Conservation (phyloP, 1,284 basidiomycete species). For the Caloboletus inedulis region DNA sequence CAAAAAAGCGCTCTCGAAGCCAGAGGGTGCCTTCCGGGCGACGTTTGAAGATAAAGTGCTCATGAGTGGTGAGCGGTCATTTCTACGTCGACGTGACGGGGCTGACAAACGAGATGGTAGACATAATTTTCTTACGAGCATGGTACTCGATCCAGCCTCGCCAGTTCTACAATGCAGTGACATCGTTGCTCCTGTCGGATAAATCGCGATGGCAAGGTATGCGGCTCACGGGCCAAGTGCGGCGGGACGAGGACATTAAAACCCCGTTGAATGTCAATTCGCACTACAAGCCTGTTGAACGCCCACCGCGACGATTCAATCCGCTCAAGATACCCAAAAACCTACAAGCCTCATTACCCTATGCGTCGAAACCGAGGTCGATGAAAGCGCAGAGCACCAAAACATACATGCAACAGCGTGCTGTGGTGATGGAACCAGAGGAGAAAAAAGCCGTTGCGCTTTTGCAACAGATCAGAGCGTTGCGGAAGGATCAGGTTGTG, state of each 20-base stretch:
- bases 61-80: conserved; percentile 74
- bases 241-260: conserved; percentile 79
- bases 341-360: conserved; percentile 87
- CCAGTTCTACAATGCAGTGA: conserved; percentile 96
- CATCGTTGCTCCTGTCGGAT: conserved; percentile 80
- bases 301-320: conserved; percentile 86
- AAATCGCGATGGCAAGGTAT: conserved; percentile 86
- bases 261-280: conserved; percentile 86
- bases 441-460: conserved; percentile 92
- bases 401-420: conserved; percentile 90
- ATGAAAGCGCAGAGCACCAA: conserved; percentile 70
- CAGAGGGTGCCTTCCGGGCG: conserved; percentile 93
- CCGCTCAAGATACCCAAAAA: conserved; percentile 86
- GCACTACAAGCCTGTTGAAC: conserved; percentile 81
- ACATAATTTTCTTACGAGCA: conserved; percentile 93
- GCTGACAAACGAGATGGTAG: conserved; percentile 39
- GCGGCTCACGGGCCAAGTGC: conserved; percentile 92
- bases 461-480: conserved; percentile 90
- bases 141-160: conserved; percentile 97
- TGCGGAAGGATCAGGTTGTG: conserved; percentile 84
- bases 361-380: conserved; percentile 87
- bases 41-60: conserved; percentile 98
- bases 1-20: conserved; percentile 92
- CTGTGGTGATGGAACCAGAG: conserved; percentile 92
- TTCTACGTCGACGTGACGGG: not conserved